A percentile compares a stretch with the other conserved stretches of the same genome.
phyloP scores from a whole-genome alignment of 257 asterid genomes.

The Nyctanthes arbortristis region DNA sequence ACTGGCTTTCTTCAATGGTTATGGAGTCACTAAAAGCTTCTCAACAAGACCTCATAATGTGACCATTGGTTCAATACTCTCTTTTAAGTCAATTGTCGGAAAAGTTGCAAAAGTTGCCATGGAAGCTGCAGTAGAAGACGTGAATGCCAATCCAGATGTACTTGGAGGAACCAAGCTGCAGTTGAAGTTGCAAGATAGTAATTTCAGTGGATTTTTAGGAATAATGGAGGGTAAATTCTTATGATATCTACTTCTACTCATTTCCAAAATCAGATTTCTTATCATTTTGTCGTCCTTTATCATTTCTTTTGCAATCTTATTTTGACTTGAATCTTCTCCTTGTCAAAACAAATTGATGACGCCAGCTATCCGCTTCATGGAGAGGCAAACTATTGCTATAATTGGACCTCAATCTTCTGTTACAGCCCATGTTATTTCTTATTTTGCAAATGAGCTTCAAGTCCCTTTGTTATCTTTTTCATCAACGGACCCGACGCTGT shows the following conservation, averaged over 20 bases:
- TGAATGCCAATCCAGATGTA: constrained; percentile 44
- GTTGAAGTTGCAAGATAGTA: constrained; percentile 33
- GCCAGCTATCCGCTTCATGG: constrained; percentile 57
- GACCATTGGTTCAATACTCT: constrained; percentile 44
- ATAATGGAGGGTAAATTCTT: constrained; percentile 52
- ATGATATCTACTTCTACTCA: background rate
- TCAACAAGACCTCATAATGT: constrained; percentile 46
- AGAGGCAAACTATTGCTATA: constrained; percentile 47
- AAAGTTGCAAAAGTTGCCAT: constrained; percentile 46
- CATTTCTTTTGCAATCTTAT: background rate
- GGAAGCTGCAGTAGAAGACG: constrained; percentile 51
- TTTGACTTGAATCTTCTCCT: background rate
- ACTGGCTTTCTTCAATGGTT: constrained; percentile 24
- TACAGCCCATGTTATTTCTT: constrained; percentile 50
- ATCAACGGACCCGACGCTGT: constrained; percentile 57
- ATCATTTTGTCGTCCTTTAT: background rate
- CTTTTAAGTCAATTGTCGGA: constrained; percentile 35
- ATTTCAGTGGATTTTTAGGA: constrained; percentile 50
- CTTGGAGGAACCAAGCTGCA: constrained; percentile 45
- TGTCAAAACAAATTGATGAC: background rate
- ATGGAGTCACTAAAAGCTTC: constrained; percentile 29
- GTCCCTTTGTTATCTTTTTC: constrained; percentile 63
- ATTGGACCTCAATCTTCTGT: constrained; percentile 64
- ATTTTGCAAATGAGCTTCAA: constrained; percentile 51
- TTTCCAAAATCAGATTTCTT: background rate